Evolutionary conservation across 176 grass and related monocot genomes (phyloP), one percentile per base, ranked within the genome.

Genomic region (Aegilops bicornis): DNA sequence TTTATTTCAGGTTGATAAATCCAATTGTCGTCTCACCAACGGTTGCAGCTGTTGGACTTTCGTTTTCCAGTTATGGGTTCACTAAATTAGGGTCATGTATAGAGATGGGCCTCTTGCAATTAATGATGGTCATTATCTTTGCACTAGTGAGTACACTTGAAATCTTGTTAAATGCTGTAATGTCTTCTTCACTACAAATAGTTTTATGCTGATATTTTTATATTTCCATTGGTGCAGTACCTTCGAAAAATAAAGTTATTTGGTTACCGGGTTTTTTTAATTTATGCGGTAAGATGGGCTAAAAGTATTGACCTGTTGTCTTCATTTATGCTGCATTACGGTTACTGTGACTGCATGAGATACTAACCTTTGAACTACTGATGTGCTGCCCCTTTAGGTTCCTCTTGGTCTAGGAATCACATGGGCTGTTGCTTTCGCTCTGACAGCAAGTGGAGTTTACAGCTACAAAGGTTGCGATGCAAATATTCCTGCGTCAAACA

Each of bases 61-160:
- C 97, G 8, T 99, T 99, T 94, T 96, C 94, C 79, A 94, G 88
- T 91, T 99, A 99, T 79, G 97, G 97, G 48, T 96, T 99, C 29
- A 78, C 94, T 83, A 91, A 91, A 94, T 45, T 96, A 80, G 97
- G 97, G 14, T 67, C 84, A 75, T 99, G 97, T 83, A 85, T 99
- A 79, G 97, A 99, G 89, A 96, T 99, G 77, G 97, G 97, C 8
- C 64, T 91, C 50, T 83, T 96, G 87, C 97, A 99, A 36, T 90
- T 99, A 82, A 77, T 91, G 69, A 86, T 93, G 86, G 88, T 94
- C 33, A 79, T 99, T 67, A 87, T 96, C 50, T 99, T 96, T 94
- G 93, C 97, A 62, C 90, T 99, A 77, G 97, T 99, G 89, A 96
- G 97, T 96, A 89, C 68, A 84, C 81, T 31, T 50, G 79, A 86